Conservation (phyloP, 2,329 filamentous ascomycete genomes). For the Penicillium olsonii region DNA sequence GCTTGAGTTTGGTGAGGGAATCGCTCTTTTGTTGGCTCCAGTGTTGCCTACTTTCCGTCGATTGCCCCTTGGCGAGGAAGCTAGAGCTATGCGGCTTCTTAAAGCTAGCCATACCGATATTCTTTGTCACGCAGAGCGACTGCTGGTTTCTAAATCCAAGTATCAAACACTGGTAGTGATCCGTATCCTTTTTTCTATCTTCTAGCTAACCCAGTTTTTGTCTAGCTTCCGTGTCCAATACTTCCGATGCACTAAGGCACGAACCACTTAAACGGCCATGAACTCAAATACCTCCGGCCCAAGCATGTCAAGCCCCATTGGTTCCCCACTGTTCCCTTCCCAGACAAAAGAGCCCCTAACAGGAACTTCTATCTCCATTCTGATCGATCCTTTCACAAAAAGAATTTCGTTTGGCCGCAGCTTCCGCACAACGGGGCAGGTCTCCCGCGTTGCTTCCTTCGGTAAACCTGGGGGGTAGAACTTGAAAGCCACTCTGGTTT, state of each 20-base stretch:
- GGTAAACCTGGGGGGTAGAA: constrained; percentile 7
- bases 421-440: not conserved
- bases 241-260: not conserved
- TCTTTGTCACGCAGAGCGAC: not conserved
- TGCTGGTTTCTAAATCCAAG: not conserved
- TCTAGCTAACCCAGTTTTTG: not conserved
- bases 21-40: constrained; percentile 1
- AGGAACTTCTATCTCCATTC: constrained; percentile 10
- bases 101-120: constrained; percentile 2
- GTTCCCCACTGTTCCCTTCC: constrained; percentile 4
- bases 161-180: constrained; percentile 6
- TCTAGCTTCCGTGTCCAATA: not conserved
- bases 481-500: constrained; percentile 4
- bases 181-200: not conserved
- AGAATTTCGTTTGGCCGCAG: constrained; percentile 9
- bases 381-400: constrained; percentile 9
- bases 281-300: constrained; percentile 7
- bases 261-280: constrained; percentile 3
- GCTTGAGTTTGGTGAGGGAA: constrained; percentile 6
- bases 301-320: constrained; percentile 3
- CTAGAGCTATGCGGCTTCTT: constrained; percentile 2
- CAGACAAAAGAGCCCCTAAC: constrained; percentile 6
- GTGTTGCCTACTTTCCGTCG: constrained; percentile 10
- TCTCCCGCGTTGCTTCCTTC: not conserved
- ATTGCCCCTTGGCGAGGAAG: constrained; percentile 9